phyloP scores from a whole-genome alignment of 1,284 basidiomycete genomes.

The Ganoderma lingzhi region DNA sequence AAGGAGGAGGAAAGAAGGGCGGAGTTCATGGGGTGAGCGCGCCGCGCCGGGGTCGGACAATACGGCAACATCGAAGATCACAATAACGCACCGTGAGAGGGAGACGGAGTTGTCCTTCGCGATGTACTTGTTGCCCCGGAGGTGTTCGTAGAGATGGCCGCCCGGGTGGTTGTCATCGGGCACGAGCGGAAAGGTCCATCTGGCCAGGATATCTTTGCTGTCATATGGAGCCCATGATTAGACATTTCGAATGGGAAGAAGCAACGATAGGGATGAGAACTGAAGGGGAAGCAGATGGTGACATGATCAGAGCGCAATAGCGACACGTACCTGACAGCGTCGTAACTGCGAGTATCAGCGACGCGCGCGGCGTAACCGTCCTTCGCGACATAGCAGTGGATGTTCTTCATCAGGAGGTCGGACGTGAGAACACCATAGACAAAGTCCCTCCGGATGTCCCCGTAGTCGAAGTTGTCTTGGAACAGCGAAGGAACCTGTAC shows the following conservation, averaged over 20 bases:
- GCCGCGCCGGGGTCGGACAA: neutral
- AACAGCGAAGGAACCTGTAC: conserved; percentile 93
- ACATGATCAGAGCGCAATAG: neutral
- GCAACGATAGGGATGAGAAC: neutral
- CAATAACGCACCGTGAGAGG: conserved; percentile 70
- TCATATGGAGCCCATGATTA: neutral
- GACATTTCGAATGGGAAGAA: conserved; percentile 1
- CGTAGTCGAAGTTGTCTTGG: conserved; percentile 99
- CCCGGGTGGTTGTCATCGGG: conserved; percentile 94
- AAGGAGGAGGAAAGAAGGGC: conserved; percentile 1
- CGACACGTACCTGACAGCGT: conserved; percentile 74
- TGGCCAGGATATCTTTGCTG: conserved; percentile 90
- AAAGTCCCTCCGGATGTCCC: conserved; percentile 91
- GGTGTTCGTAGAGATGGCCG: conserved; percentile 82
- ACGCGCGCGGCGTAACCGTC: conserved; percentile 91
- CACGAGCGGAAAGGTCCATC: conserved; percentile 95
- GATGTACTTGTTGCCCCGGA: conserved; percentile 88
- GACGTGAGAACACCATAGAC: conserved; percentile 97
- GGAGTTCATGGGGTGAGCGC: neutral
- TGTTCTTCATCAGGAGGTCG: conserved; percentile 95
- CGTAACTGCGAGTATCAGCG: conserved; percentile 90
- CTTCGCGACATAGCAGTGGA: conserved; percentile 87
- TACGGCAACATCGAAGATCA: neutral
- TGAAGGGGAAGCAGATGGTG: neutral
- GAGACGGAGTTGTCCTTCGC: conserved; percentile 77